Evolutionary conservation across 1,139 yeast species (phyloP), one percentile per base, ranked within the genome.

Genomic region (Yamadazyma kanchanaburiensis): DNA sequence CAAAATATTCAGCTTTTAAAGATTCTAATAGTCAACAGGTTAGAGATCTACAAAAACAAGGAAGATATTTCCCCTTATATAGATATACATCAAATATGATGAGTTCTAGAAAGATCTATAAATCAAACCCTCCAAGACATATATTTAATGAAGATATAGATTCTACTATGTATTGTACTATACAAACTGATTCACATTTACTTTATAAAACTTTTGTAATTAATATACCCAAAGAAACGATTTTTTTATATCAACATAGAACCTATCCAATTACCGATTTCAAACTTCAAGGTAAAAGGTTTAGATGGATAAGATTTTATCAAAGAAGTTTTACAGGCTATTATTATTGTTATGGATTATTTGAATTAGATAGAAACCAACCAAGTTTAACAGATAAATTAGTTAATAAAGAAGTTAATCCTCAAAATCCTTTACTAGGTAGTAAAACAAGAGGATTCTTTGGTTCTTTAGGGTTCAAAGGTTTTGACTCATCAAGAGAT

Each of bases 251-350:
- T n/a, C n/a, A 21, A 11, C 12, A 9, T 6, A 21, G 23, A 21
- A 21, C 11, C 7, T 21, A 21, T 12, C 23, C 23, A 8, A 21
- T 21, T 11, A 21, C 23, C 10, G 23, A 21, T 12, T 21, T 21
- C 12, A 21, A 21, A 8, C n/a, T 21, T 11, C 7, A 11, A 8
- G 23, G 23, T 11, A 21, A 9, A 9, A 21, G 23, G 12, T 21
- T 8, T 21, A 21, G 23, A 21, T 21, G 23, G 23, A 21, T 21
- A 21, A 11, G 23, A 21, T 11, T 11, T 6, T 9, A 11, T 11
- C n/a, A n/a, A n/a, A n/a, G n/a, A n/a, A n/a, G n/a, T n/a, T n/a
- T n/a, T n/a, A n/a, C n/a, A n/a, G n/a, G n/a, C n/a, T n/a, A n/a
- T n/a, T n/a, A n/a, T n/a, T n/a, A n/a, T n/a, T n/a, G n/a, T n/a